Evolutionary conservation across 23 red algal genomes (phyloP).

Genomic region (Gracilaria domingensis): DNA sequence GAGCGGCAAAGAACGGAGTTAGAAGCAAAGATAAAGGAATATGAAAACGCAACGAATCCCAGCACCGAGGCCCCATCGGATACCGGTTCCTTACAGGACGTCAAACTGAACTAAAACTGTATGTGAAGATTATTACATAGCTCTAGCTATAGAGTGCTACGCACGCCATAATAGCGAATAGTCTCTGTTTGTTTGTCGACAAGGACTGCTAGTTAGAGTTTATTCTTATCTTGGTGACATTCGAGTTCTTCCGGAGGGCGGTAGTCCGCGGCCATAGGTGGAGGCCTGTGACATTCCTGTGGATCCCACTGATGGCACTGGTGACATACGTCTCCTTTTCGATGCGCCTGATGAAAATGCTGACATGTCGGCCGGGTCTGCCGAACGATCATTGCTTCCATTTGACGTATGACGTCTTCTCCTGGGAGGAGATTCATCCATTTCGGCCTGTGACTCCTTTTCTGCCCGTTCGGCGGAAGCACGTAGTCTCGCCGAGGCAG

Average conservation of each 20-base stretch:
- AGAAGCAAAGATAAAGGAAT: conserved; percentile 52
- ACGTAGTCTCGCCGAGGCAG: conserved; percentile 74
- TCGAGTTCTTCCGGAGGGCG: conserved; percentile 54
- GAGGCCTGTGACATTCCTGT: conserved; percentile 17
- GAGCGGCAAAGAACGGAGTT: conserved; percentile 62
- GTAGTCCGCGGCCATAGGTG: conserved; percentile 44
- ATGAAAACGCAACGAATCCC: conserved; percentile 19
- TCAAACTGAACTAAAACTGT: conserved; percentile 50
- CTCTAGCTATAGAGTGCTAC: background rate
- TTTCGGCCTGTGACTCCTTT: conserved; percentile 52
- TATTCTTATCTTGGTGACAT: conserved; percentile 57
- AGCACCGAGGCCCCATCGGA: conserved; percentile 28
- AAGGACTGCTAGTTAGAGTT: conserved; percentile 44
- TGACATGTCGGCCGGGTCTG: conserved; percentile 36
- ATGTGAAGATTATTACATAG: background rate
- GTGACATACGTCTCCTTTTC: conserved; percentile 51
- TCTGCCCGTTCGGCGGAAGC: conserved; percentile 72
- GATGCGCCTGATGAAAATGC: conserved; percentile 29
- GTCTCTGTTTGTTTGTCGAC: conserved; percentile 24
- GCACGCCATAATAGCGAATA: background rate
- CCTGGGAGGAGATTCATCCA: conserved; percentile 32
- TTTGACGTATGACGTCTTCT: conserved; percentile 54
- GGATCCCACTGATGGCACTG: conserved; percentile 49
- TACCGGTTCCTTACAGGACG: conserved; percentile 50
- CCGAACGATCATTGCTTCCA: conserved; percentile 16